A percentile compares a stretch with the other conserved stretches of the same genome.
These are phyloP conservation scores for Megacollybia platyphylla DNA, from an alignment of 1,284 basidiomycete species.

Conservation along the genomic window DNA sequence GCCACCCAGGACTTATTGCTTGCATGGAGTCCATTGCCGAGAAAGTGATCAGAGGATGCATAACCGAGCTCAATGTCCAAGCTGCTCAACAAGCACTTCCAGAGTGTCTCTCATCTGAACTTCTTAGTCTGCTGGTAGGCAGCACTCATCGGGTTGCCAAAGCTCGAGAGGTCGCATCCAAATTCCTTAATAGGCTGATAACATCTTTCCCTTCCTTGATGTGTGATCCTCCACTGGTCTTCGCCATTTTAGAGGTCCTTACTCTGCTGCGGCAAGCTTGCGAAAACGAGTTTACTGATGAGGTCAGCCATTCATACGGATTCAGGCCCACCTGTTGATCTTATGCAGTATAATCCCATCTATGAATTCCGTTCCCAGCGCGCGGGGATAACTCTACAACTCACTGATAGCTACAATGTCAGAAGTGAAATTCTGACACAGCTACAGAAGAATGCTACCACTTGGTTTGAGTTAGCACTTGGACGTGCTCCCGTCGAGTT, in stretches of 20 bases:
- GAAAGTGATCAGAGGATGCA: slow-evolving; percentile 71
- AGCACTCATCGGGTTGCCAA: slow-evolving; percentile 79
- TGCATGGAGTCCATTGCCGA: slow-evolving; percentile 84
- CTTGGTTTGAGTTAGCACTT: slow-evolving; percentile 80
- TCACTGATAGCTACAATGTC: slow-evolving; percentile 81
- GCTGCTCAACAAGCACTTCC: slow-evolving; percentile 77
- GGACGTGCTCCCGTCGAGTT: slow-evolving; percentile 86
- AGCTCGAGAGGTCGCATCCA: slow-evolving; percentile 73
- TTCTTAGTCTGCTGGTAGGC: slow-evolving; percentile 65
- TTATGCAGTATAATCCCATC: slow-evolving; percentile 69
- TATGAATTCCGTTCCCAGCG: slow-evolving; percentile 78
- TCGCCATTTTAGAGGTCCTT: slow-evolving; percentile 83
- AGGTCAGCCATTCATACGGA: slow-evolving; percentile 37
- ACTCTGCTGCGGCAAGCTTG: slow-evolving; percentile 82
- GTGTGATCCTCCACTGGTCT: slow-evolving; percentile 83
- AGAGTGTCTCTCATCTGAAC: slow-evolving; percentile 58
- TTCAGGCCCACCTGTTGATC: not conserved
- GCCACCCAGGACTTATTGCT: slow-evolving; percentile 47
- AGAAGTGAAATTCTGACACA: slow-evolving; percentile 78
- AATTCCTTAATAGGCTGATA: slow-evolving; percentile 77
- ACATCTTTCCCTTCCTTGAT: slow-evolving; percentile 92
- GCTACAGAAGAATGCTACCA: slow-evolving; percentile 61
- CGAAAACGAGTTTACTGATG: slow-evolving; percentile 86
- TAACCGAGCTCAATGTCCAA: slow-evolving; percentile 56
- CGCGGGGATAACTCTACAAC: slow-evolving; percentile 62